phyloP scores from a whole-genome alignment of 1,284 basidiomycete genomes.

The Ustilago bromivora region DNA sequence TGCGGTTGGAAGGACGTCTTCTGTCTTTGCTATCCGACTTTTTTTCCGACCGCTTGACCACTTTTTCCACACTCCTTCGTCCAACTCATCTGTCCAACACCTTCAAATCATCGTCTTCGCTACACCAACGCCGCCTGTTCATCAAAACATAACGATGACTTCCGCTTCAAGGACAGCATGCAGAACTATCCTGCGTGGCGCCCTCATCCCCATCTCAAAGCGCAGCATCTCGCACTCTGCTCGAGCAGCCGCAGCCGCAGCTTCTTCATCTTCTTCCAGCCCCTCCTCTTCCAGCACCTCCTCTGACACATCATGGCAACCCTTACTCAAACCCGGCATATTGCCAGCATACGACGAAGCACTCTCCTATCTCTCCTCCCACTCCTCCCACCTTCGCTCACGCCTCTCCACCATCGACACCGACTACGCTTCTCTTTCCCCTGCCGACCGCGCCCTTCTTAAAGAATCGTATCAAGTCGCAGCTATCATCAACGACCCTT shows the following conservation, averaged over 20 bases:
- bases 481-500: conserved; percentile 80
- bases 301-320: conserved; percentile 51
- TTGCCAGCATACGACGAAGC: conserved; percentile 87
- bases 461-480: conserved; percentile 75
- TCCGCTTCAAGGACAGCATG: conserved; percentile 10
- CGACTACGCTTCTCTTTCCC: conserved; percentile 5
- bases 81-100: neutral
- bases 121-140: neutral
- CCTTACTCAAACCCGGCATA: conserved; percentile 76
- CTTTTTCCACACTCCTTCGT: neutral
- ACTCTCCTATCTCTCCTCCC: conserved; percentile 76
- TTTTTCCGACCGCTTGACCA: conserved; percentile 3
- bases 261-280: conserved; percentile 1
- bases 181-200: conserved; percentile 6
- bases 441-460: conserved; percentile 19
- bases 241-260: neutral
- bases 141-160: conserved; percentile 9
- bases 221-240: conserved; percentile 15
- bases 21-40: conserved; percentile 10
- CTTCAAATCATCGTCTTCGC: neutral
- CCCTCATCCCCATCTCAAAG: neutral
- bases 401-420: conserved; percentile 72
- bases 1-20: conserved; percentile 34
- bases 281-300: conserved; percentile 3
- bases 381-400: conserved; percentile 70